Evolutionary conservation across 2,329 filamentous ascomycete species (phyloP).

Genomic region (Clarireedia sp.): DNA sequence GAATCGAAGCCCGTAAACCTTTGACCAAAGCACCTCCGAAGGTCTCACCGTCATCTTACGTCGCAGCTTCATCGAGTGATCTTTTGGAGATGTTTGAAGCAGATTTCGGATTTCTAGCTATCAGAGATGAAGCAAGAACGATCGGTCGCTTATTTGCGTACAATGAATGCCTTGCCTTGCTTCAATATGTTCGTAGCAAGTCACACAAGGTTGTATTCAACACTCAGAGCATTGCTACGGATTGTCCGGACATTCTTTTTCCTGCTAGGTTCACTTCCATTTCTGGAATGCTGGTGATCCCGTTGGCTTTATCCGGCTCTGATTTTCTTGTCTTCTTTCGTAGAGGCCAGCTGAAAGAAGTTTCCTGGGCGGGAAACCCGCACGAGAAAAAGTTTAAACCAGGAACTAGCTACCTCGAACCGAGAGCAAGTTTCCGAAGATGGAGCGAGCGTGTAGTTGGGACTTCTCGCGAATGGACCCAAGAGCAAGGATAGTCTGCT

Average conservation of each 20-base stretch:
- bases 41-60: constrained; percentile 14
- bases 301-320: constrained; percentile 64
- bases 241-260: constrained; percentile 77
- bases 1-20: constrained; percentile 13
- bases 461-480: constrained; percentile 79
- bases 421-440: constrained; percentile 68
- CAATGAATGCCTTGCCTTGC: constrained; percentile 73
- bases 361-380: constrained; percentile 75
- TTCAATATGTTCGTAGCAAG: constrained; percentile 76
- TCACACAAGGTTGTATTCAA: constrained; percentile 66
- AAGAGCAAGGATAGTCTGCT: constrained; percentile 51
- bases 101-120: constrained; percentile 64
- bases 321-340: constrained; percentile 92
- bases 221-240: constrained; percentile 64
- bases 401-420: constrained; percentile 70
- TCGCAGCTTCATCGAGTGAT: constrained; percentile 16
- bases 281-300: constrained; percentile 74
- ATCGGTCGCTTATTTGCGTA: constrained; percentile 68
- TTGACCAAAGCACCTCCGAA: constrained; percentile 3
- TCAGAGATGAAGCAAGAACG: constrained; percentile 79
- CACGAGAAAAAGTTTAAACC: constrained; percentile 70
- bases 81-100: constrained; percentile 18
- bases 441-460: constrained; percentile 72
- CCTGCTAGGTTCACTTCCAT: constrained; percentile 72
- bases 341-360: constrained; percentile 64